Conservation (phyloP, 805 yeast genomes). For the Cyberlindnera sargentensis region DNA sequence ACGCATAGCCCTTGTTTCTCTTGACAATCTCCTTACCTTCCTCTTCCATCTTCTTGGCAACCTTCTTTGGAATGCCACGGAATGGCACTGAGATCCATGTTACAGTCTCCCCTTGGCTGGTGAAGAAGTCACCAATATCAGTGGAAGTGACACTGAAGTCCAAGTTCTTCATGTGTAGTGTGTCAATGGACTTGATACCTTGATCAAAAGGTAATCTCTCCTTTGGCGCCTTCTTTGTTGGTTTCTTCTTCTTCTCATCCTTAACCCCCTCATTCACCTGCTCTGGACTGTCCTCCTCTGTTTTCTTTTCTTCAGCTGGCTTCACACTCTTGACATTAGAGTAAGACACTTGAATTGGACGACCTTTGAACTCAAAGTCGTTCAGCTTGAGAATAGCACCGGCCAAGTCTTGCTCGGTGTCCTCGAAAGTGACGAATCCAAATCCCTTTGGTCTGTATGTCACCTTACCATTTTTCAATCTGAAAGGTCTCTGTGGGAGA, state of each 20-base stretch:
- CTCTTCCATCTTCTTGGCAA: slow-evolving; percentile 37
- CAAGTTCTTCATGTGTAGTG: slow-evolving; percentile 54
- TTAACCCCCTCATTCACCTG: slow-evolving; percentile 5
- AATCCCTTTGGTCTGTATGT: slow-evolving; percentile 44
- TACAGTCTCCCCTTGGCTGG: slow-evolving; percentile 39
- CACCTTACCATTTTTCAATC: slow-evolving; percentile 31
- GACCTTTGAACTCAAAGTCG: slow-evolving; percentile 37
- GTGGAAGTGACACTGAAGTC: slow-evolving; percentile 54
- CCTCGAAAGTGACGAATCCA: slow-evolving; percentile 47
- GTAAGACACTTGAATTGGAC: slow-evolving; percentile 43
- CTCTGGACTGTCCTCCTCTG: neutral
- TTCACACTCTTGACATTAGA: slow-evolving; percentile 36
- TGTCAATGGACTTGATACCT: slow-evolving; percentile 37
- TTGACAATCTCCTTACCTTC: slow-evolving; percentile 38
- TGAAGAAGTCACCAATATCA: slow-evolving; percentile 45
- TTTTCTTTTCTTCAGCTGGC: neutral
- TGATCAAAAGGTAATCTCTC: slow-evolving; percentile 30
- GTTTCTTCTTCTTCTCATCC: slow-evolving; percentile 9
- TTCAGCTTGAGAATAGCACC: slow-evolving; percentile 35
- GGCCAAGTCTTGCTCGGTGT: slow-evolving; percentile 34
- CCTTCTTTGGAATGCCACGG: slow-evolving; percentile 36
- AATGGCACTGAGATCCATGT: slow-evolving; percentile 55
- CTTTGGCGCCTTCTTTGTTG: slow-evolving; percentile 11
- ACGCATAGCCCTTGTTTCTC: slow-evolving; percentile 58
- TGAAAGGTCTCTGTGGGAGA: slow-evolving; percentile 33